phyloP scores from a whole-genome alignment of 768 basidiomycete species.

The Tulasnella sp. region DNA sequence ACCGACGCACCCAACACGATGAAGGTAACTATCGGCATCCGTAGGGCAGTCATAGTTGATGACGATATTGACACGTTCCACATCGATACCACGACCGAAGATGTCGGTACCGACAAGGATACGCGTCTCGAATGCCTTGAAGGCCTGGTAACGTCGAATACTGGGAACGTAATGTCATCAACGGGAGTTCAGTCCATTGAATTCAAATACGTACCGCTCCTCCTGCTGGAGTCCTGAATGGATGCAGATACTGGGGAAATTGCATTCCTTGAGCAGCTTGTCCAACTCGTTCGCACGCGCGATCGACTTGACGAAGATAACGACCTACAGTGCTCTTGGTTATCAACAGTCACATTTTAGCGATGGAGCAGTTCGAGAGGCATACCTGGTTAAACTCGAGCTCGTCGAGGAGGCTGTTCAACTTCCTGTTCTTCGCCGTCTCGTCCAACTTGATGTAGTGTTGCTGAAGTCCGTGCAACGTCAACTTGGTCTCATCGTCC shows the following conservation, averaged over 20 bases:
- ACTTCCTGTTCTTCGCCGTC: conserved; percentile 87
- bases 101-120: conserved; percentile 98
- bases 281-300: conserved; percentile 94
- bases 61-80: conserved; percentile 98
- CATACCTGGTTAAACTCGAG: conserved; percentile 96
- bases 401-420: conserved; percentile 90
- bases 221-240: conserved; percentile 92
- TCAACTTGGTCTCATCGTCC: conserved; percentile 97
- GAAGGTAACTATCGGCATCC: conserved; percentile 96
- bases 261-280: conserved; percentile 90
- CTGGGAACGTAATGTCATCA: conserved; percentile 32
- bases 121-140: conserved; percentile 99
- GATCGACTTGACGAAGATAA: conserved; percentile 98
- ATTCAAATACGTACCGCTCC: conserved; percentile 54
- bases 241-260: conserved; percentile 96
- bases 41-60: conserved; percentile 97
- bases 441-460: conserved; percentile 98
- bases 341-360: neutral
- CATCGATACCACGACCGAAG: conserved; percentile 98
- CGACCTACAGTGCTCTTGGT: conserved; percentile 53
- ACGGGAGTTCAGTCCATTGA: too few relatives aligned
- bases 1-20: conserved; percentile 76
- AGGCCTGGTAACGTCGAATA: conserved; percentile 90
- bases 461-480: conserved; percentile 95
- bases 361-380: neutral